Base-by-base conservation (phyloP, 106 monocot genomes). In the Xerophyta viscosa region DNA sequence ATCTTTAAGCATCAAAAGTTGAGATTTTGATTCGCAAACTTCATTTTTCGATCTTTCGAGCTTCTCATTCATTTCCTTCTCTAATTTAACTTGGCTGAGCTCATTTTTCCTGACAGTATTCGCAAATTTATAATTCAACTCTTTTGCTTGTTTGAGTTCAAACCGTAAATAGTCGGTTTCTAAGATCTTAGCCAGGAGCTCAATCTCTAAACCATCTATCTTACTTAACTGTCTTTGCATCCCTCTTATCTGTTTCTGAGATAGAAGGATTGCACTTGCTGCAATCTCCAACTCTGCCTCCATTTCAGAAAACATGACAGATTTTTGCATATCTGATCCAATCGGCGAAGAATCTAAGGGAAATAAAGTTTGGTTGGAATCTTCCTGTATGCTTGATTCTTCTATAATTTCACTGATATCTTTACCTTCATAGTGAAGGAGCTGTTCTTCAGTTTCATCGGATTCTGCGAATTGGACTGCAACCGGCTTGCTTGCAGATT, bases 131-230 rank as follows among this genome's bases (percentile, higher is more conserved):
- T 4, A 0, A 31, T 48, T 11, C 23, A 50, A 44, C n/a, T 62
- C 47, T 37, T 75, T 68, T 8, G 20, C 45, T 61, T 68, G 67
- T 36, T 51, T 68, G 36, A 75, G 50, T 63, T 68, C 63, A 20
- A 52, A 47, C 48, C 48, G 45, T 6, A 63, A 64, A 45, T 62
- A 75, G 46, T 75, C 57, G 52, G 28, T 29, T 29, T 45, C 20
- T 27, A 68, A 45, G 1, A 24, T 58, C 59, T 68, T 55, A 19
- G 47, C 51, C 37, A 63, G 26, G 0, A 62, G 13, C 27, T 61
- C 55, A 44, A 23, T 33, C 33, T 33, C 33, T 33, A 10, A 29
- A 47, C 37, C 14, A 27, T 58, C 29, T 28, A 24, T 53, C 24
- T 41, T 45, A 41, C 21, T 36, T 27, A 58, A 36, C 27, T 65